These are phyloP conservation scores for Periconia macrospinosa DNA, from an alignment of 2,329 filamentous ascomycete species.

Conservation along the genomic window DNA sequence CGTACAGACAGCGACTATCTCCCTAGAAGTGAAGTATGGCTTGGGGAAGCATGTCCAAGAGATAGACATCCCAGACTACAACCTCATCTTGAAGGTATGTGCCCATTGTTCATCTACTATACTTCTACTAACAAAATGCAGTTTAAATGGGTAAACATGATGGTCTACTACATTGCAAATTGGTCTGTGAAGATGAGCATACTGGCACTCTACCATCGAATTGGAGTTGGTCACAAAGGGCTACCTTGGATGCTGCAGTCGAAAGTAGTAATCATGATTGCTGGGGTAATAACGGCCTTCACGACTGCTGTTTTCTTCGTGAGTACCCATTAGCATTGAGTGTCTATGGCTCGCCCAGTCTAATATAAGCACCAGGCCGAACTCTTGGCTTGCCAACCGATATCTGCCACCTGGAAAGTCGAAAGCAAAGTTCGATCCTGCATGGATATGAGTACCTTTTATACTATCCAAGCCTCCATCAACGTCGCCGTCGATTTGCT, in stretches of 20 bases:
- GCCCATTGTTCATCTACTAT: not conserved
- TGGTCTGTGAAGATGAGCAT: constrained; percentile 38
- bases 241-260: constrained; percentile 26
- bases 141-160: constrained; percentile 31
- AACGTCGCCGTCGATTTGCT: constrained; percentile 28
- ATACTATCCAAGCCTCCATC: constrained; percentile 23
- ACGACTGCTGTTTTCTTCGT: constrained; percentile 25
- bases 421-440: constrained; percentile 16
- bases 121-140: constrained; percentile 2
- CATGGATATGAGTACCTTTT: constrained; percentile 21
- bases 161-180: constrained; percentile 30
- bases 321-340: not conserved
- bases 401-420: constrained; percentile 24
- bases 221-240: constrained; percentile 24
- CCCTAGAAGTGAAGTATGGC: constrained; percentile 29
- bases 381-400: constrained; percentile 23
- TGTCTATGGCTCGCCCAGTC: constrained; percentile 4
- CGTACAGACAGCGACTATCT: constrained; percentile 26
- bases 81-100: constrained; percentile 26
- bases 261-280: constrained; percentile 22
- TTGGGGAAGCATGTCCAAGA: constrained; percentile 22
- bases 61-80: constrained; percentile 18
- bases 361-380: constrained; percentile 13
- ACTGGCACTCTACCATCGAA: constrained; percentile 29
- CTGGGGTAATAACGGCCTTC: constrained; percentile 22